Conservation (phyloP, 2,329 filamentous ascomycete species). For the Zasmidium citrigriseum region DNA sequence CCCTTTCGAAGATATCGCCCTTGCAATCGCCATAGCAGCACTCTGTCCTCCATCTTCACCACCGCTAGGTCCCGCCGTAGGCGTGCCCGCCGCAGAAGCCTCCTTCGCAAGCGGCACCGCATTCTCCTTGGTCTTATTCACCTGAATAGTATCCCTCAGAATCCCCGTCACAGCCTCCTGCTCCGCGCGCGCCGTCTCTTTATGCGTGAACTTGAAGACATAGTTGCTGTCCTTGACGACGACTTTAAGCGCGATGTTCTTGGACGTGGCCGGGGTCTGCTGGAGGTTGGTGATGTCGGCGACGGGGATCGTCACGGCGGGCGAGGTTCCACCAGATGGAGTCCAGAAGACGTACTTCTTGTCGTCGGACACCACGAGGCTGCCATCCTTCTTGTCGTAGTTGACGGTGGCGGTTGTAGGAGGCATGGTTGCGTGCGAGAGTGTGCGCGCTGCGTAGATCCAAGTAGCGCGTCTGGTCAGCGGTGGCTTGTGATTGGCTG, state of each 20-base stretch:
- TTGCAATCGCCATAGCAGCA: constrained; percentile 74
- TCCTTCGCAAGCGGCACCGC: constrained; percentile 39
- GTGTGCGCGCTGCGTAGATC: not conserved
- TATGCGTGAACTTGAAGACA: constrained; percentile 86
- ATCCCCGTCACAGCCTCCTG: constrained; percentile 83
- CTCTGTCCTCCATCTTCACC: constrained; percentile 23
- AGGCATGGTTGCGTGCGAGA: constrained; percentile 26
- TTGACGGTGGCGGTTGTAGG: constrained; percentile 62
- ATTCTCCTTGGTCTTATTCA: constrained; percentile 56
- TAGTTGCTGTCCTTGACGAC: constrained; percentile 77
- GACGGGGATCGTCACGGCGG: constrained; percentile 69
- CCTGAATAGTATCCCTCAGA: constrained; percentile 75
- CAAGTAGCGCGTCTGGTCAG: not conserved
- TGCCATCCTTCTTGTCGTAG: constrained; percentile 97
- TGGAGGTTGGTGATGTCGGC: constrained; percentile 87
- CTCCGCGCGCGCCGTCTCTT: constrained; percentile 73
- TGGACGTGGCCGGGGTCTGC: constrained; percentile 82
- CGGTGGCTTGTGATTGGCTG: not conserved
- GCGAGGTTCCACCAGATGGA: constrained; percentile 64
- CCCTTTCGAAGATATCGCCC: constrained; percentile 57
- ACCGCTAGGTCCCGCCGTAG: constrained; percentile 18
- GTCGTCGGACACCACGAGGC: constrained; percentile 73
- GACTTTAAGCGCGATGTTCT: constrained; percentile 93
- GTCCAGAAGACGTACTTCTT: constrained; percentile 78
- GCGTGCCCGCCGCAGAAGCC: constrained; percentile 18